Base-by-base conservation (phyloP, 352 stramenopile species). In the Pythium aquatile region DNA sequence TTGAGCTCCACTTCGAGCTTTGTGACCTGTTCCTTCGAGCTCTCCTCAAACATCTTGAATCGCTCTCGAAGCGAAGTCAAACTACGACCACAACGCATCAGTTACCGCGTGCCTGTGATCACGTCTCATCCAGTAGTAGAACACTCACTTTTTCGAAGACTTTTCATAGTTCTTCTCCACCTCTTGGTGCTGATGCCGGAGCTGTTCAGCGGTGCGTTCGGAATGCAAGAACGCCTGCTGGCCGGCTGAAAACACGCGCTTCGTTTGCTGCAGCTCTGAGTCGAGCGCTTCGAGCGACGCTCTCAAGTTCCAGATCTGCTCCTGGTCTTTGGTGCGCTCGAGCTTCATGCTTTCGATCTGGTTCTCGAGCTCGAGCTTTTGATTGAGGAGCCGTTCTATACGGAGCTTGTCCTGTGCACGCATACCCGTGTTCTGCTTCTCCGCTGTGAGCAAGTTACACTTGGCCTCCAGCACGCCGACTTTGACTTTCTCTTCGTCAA, bases 1-100 rank as follows among this genome's bases (percentile, higher is more conserved):
- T 89, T 90, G 44, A 94, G 70, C 69, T 94, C 83, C n/a, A 93
- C 79, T 42, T 92, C 83, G 0, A 94, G 69, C 51, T 90, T 91
- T 0, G 77, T 88, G n/a, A 91, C 77, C 51, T 92, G 83, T 13
- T 91, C 83, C 56, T 90, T 93, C 4, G 83, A 78, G 44, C 62
- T 87, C 24, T 88, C 72, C 26, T 94, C 85, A 56, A 90, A 90
- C 55, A 91, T 68, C 51, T 91, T 93, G 65, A 87, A 91, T 13
- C 82, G 79, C 47, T 93, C 81, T 20, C 77, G 81, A 30, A 92
- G 65, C 1, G 80, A 87, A 14, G 73, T 42, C 49, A 93, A 61
- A 61, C 85, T 94, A 57, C 58, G 11, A 58, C 9, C 17, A 52
- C 29, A 54, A 14, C 24, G 16, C 7, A 11, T 46, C 39, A 20